Evolutionary conservation across 2,329 filamentous ascomycete genomes (phyloP), one percentile per base, ranked within the genome.

Genomic region (Penicillium sp.): DNA sequence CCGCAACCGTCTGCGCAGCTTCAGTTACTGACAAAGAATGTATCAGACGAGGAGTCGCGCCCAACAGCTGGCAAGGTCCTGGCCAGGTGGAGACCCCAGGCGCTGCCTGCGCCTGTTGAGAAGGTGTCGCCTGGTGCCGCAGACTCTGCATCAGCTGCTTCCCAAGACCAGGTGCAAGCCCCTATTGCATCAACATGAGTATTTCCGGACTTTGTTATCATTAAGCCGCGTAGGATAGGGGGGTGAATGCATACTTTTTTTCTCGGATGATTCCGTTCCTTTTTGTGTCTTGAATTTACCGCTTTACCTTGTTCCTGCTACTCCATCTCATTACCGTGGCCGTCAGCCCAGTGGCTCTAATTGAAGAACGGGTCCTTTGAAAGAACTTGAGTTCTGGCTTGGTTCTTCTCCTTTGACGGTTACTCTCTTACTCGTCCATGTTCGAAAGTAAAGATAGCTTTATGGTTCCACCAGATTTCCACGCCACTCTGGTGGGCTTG

Each of bases 1-100:
- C 35, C 14, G 2, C 7, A 41, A 12, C 10, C 42, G 31, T 10
- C 25, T 14, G 3, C 8, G 22, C n/a, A 8, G 12, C 4, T 31
- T n/a, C 11, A 8, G n/a, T 43, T 2, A 41, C 51, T 53, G n/a
- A 53, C 38, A 41, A 31, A 17, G 4, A 52, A 15, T 52, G 25
- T 42, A 5, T 8, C 49, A 79, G 79, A 81, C 51, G 77, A 79
- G 60, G 80, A 81, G 69, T 75, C 78, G 5, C 77, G 78, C 59
- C 78, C 78, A 2, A 75, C 79, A 11, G 80, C 82, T 5, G 78
- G 77, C 55, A 86, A 86, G 68, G 71, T 87, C 53, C 75, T 88
- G 11, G 72, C 71, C 10, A 84, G 79, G 66, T 87, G 83, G 82
- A 78, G 83, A 56, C 85, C 86, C 0, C 76, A 79, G 3, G 48